These are phyloP conservation scores for Bryoerythrophyllum caledonicum DNA, from an alignment of 225 moss, liverwort and hornwort genomes.

Conservation along the genomic window DNA sequence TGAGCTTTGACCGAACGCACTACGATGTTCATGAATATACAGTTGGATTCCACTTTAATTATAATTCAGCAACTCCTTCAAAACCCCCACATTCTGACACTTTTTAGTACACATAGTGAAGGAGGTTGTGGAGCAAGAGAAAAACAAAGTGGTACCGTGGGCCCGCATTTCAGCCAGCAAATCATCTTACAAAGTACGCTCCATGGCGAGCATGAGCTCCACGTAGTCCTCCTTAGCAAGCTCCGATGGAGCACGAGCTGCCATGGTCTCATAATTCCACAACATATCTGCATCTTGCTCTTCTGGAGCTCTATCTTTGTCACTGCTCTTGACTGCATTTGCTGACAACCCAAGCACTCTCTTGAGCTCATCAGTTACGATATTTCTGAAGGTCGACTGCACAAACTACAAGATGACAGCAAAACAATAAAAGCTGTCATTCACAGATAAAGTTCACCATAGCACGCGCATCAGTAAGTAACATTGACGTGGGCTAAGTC, in stretches of 20 bases:
- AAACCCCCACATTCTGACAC: background rate
- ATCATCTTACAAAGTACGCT: slow-evolving; percentile 83
- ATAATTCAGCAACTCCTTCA: slow-evolving; percentile 3
- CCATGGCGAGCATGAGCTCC: slow-evolving; percentile 91
- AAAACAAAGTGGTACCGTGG: slow-evolving; percentile 58
- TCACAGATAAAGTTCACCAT: background rate
- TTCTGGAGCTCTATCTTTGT: slow-evolving; percentile 32
- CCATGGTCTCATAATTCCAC: slow-evolving; percentile 78
- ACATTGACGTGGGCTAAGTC: too few species aligned
- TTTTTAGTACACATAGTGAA: too few species aligned
- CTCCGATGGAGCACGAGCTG: slow-evolving; percentile 56
- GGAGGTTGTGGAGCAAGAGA: too few species aligned
- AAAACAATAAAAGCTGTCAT: background rate
- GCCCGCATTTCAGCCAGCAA: slow-evolving; percentile 65
- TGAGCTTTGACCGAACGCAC: too few species aligned
- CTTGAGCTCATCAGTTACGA: slow-evolving; percentile 85
- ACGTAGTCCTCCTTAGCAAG: slow-evolving; percentile 79
- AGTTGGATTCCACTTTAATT: background rate
- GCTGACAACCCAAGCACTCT: slow-evolving; percentile 57
- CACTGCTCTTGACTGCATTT: slow-evolving; percentile 26
- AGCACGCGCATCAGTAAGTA: too few species aligned
- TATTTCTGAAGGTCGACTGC: slow-evolving; percentile 73
- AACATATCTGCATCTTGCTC: slow-evolving; percentile 76
- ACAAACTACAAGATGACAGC: slow-evolving; percentile 49
- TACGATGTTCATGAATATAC: slow-evolving; percentile 12